Conservation (phyloP, 2,329 filamentous ascomycete species). For the Metarhizium album region DNA sequence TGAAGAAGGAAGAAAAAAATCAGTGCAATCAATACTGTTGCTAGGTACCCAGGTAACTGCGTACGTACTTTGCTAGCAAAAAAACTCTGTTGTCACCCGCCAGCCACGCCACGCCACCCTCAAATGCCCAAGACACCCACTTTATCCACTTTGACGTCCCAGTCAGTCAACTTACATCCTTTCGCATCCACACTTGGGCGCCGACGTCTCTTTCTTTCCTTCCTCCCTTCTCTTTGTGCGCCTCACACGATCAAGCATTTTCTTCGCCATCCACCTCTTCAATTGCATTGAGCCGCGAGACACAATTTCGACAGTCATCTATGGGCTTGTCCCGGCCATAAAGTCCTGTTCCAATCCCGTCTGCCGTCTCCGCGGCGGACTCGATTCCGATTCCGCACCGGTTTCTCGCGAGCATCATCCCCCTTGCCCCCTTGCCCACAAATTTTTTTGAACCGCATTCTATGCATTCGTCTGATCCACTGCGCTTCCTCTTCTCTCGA, state of each 20-base stretch:
- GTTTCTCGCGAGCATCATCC: not conserved
- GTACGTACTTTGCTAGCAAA: too few species aligned
- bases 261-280: not conserved
- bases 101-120: too few species aligned
- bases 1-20: not conserved
- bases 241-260: not conserved
- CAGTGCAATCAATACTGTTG: too few species aligned
- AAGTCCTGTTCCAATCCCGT: not conserved
- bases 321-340: not conserved
- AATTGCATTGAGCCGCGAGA: not conserved
- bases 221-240: not conserved
- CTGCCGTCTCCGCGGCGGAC: conserved; percentile 1
- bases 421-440: not conserved
- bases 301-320: not conserved
- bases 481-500: conserved; percentile 80
- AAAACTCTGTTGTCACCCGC: conserved; percentile 1
- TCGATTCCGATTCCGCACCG: too few species aligned
- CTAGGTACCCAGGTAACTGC: too few species aligned
- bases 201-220: not conserved
- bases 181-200: not conserved
- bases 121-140: not conserved
- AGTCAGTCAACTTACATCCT: too few species aligned
- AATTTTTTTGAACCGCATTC: conserved; percentile 28
- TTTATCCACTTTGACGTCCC: too few species aligned
- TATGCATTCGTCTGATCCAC: conserved; percentile 87